Evolutionary conservation across 140 eudicot species (phyloP).

Genomic region (Stevia rebaudiana): DNA sequence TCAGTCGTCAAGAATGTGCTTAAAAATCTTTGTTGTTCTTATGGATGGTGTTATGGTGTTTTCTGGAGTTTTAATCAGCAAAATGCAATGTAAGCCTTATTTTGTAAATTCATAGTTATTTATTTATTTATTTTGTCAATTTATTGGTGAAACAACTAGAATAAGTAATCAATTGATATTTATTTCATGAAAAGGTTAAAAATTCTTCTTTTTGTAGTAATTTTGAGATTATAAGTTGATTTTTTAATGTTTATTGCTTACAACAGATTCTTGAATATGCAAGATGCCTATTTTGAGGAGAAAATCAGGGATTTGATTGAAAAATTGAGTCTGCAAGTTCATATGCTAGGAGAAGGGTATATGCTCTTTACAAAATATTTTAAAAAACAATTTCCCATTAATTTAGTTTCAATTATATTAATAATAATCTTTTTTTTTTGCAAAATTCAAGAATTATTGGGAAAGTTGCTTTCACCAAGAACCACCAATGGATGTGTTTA

Average conservation of each 20-base stretch:
- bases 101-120: not conserved
- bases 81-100: constrained; percentile 48
- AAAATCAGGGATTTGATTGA: constrained; percentile 39
- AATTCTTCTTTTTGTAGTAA: not conserved
- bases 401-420: constrained; percentile 1
- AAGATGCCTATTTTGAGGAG: constrained; percentile 58
- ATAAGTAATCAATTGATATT: not conserved
- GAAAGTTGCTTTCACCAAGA: constrained; percentile 57
- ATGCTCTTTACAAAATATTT: constrained; percentile 13
- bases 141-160: not conserved
- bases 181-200: constrained; percentile 1
- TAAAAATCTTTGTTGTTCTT: constrained; percentile 40
- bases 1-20: constrained; percentile 39
- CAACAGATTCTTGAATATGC: constrained; percentile 50
- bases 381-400: not conserved
- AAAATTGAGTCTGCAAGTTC: constrained; percentile 49
- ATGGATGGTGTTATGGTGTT: constrained; percentile 83
- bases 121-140: not conserved
- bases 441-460: constrained; percentile 59
- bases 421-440: not conserved
- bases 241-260: constrained; percentile 2
- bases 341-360: constrained; percentile 73
- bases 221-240: not conserved
- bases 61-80: constrained; percentile 63
- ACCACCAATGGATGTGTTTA: constrained; percentile 62